A percentile compares a stretch with the other conserved stretches of the same genome.
phyloP scores from a whole-genome alignment of 441 rosid species.

The Pelargonium australe region DNA sequence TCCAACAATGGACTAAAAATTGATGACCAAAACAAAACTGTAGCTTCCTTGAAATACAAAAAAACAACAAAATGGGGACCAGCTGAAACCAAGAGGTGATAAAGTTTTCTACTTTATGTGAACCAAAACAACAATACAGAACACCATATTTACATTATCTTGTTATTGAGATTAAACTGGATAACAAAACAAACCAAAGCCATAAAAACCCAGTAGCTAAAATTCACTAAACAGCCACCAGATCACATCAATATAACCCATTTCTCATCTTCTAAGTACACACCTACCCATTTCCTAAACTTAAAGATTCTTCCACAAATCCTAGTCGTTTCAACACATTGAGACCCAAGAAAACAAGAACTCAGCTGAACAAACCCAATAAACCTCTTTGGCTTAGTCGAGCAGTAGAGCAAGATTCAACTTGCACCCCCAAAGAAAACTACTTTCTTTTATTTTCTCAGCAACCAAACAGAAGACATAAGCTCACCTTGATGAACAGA shows the following conservation, averaged over 20 bases:
- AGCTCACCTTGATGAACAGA: constrained; percentile 6
- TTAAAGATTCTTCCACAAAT: neutral
- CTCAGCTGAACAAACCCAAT: neutral
- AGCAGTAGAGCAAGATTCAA: neutral
- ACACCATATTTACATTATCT: neutral
- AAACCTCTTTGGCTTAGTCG: constrained; percentile 16
- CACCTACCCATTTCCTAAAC: constrained; percentile 2
- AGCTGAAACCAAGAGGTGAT: neutral
- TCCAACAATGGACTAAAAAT: neutral
- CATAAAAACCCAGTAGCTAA: neutral
- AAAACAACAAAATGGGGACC: neutral
- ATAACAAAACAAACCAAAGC: constrained; percentile 11
- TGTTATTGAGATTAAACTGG: neutral
- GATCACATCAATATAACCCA: neutral
- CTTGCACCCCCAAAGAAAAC: constrained; percentile 1
- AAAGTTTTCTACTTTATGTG: neutral
- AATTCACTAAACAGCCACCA: constrained; percentile 2
- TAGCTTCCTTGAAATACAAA: neutral
- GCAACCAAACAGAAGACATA: constrained; percentile 16
- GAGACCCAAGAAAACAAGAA: constrained; percentile 7
- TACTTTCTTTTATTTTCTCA: constrained; percentile 2
- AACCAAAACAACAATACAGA: neutral
- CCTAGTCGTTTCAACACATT: neutral
- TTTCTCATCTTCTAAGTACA: constrained; percentile 3
- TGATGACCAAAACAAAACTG: constrained; percentile 4